Evolutionary conservation across 2,329 filamentous ascomycete species (phyloP), one percentile per base, ranked within the genome.

Genomic region (Xylaria sp.): DNA sequence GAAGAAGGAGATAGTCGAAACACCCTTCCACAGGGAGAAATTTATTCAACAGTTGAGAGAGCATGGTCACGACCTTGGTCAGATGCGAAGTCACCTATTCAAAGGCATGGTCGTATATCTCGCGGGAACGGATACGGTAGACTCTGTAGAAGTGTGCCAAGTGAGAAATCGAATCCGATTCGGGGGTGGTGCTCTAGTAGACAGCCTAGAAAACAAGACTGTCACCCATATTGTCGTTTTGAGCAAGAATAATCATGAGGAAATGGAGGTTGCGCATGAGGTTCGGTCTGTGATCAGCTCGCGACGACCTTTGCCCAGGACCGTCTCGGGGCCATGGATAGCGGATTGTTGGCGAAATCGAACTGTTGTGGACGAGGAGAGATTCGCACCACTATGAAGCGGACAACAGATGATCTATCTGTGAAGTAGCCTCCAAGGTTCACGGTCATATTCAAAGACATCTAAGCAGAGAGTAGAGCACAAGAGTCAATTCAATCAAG

Each of bases 331-430:
- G 9, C 80, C 81, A 14, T 99, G 95, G 95, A 78, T 97, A 0
- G 83, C 89, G 53, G 87, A 90, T 55, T 92, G 91, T 71, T 97
- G 94, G 92, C 82, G 81, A 61, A 92, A 94, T 74, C 83, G 82
- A 66, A 96, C 92, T 0, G 72, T 91, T 64, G 75, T 97, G 49
- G 92, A 96, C 67, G 94, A 97, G 78, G 92, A 94, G 71, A 77
- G 79, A 42, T 87, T 84, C 70, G 62, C 60, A 37, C 68, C 71
- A 12, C 50, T 70, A n/a, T 72, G 46, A 37, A 31, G 8, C 17
- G 17, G 21, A n/a, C 11, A n/a, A 23, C 51, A 19, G 35, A 52
- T 38, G 15, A 17, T 42, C 5, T 31, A 31, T 12, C 7, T 5
- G 7, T 31, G 9, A 4, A 43, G n/a, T 42, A 31, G 8, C 28